Evolutionary conservation across 1,284 basidiomycete species (phyloP).

Genomic region (Heterobasidion occidentale): DNA sequence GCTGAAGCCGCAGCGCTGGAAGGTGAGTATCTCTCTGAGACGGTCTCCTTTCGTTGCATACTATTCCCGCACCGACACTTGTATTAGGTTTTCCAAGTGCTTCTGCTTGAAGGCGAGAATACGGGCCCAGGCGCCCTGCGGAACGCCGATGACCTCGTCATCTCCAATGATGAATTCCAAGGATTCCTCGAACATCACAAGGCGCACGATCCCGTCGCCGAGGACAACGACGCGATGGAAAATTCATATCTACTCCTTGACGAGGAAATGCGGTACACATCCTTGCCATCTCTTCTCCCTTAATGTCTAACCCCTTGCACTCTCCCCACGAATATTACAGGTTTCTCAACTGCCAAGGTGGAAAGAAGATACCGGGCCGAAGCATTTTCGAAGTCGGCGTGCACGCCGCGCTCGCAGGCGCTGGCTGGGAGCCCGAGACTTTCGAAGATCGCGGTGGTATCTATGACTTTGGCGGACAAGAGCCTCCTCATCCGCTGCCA

Average conservation of each 20-base stretch:
- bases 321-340: not conserved
- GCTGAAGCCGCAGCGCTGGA: conserved; percentile 24
- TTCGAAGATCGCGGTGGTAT: conserved; percentile 28
- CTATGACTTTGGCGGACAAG: conserved; percentile 16
- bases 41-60: conserved; percentile 9
- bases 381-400: not conserved
- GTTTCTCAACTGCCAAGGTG: not conserved
- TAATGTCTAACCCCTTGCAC: conserved; percentile 6
- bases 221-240: conserved; percentile 1
- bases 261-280: conserved; percentile 11
- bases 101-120: conserved; percentile 28
- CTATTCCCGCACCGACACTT: conserved; percentile 18
- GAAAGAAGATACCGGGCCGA: not conserved
- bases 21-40: conserved; percentile 15
- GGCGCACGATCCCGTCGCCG: conserved; percentile 5
- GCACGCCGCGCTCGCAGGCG: conserved; percentile 23
- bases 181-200: conserved; percentile 26
- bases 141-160: conserved; percentile 26
- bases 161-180: conserved; percentile 27
- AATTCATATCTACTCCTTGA: not conserved
- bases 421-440: conserved; percentile 25
- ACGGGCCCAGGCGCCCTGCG: conserved; percentile 20
- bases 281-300: conserved; percentile 3
- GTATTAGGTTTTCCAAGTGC: conserved; percentile 26
- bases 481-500: too few relatives aligned